These are phyloP conservation scores for Umbelopsis sp. DNA, from an alignment of 192 early-diverging fungal species.

Conservation along the genomic window DNA sequence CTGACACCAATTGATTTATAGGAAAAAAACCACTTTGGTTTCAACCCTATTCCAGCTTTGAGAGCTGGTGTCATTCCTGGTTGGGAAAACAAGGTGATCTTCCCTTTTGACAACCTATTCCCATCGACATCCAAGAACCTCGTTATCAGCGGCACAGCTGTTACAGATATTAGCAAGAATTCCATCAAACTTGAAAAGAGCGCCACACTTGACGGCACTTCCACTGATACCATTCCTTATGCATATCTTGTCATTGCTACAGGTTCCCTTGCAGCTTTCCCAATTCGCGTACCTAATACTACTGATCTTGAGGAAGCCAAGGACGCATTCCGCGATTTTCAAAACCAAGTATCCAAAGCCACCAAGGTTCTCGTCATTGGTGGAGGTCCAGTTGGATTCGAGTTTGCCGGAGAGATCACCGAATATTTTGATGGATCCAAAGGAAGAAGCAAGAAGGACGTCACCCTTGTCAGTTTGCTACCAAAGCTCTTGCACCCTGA, in stretches of 20 bases:
- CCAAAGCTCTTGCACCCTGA: constrained; percentile 37
- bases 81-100: not conserved
- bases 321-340: constrained; percentile 35
- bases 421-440: constrained; percentile 29
- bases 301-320: constrained; percentile 30
- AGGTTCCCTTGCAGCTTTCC: not conserved
- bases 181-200: not conserved
- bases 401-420: constrained; percentile 59
- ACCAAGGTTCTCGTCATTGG: constrained; percentile 56
- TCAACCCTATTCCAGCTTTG: not conserved
- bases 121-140: not conserved
- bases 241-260: not conserved
- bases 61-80: not conserved
- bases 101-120: not conserved
- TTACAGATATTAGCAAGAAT: not conserved
- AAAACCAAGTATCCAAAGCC: constrained; percentile 41
- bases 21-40: not conserved
- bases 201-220: not conserved
- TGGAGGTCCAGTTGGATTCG: constrained; percentile 62
- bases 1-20: not conserved
- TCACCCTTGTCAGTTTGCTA: constrained; percentile 47
- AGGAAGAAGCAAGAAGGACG: constrained; percentile 29
- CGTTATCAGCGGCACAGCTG: not conserved
- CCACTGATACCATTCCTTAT: not conserved
- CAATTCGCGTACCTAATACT: not conserved